These are phyloP conservation scores for Sugiyamaella qingdaonensis DNA, from an alignment of 805 yeast genomes.

Conservation along the genomic window DNA sequence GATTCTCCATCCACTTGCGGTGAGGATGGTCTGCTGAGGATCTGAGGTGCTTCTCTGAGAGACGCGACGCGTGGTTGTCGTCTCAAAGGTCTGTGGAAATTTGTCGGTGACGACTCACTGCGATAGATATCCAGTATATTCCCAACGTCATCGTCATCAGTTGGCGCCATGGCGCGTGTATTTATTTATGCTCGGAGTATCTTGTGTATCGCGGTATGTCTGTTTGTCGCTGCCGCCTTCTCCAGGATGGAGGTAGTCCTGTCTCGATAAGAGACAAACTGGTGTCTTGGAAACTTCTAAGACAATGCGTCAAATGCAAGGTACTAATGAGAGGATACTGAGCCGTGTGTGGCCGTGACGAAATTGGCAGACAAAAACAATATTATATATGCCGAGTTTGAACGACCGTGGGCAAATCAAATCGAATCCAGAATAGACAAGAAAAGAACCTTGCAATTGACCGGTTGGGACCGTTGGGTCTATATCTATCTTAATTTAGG, in stretches of 20 bases:
- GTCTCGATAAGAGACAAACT: too few relatives aligned
- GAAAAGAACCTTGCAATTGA: too few relatives aligned
- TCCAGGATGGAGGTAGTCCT: too few relatives aligned
- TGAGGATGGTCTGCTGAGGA: background rate
- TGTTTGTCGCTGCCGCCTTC: too few relatives aligned
- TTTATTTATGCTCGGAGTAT: too few relatives aligned
- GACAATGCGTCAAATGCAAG: constrained; percentile 23
- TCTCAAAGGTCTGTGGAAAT: background rate
- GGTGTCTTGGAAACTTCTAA: background rate
- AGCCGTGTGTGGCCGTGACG: too few relatives aligned
- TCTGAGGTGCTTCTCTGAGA: background rate
- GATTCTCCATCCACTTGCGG: background rate
- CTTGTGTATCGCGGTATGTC: background rate
- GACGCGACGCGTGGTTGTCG: constrained; percentile 1
- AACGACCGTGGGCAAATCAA: too few relatives aligned
- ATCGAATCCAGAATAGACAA: too few relatives aligned
- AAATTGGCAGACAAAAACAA: constrained; percentile 5
- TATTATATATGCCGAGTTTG: too few relatives aligned
- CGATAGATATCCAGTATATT: background rate
- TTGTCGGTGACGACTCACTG: background rate
- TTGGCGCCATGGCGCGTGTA: background rate
- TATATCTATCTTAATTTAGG: too few relatives aligned
- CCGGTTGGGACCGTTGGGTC: too few relatives aligned
- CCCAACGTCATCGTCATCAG: constrained; percentile 1
- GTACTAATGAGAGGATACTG: constrained; percentile 22